Percentiles rank a stretch among this genome's conserved stretches.
Conservation (phyloP, 2,329 filamentous ascomycete species). For the Paracamarosporium sp. region DNA sequence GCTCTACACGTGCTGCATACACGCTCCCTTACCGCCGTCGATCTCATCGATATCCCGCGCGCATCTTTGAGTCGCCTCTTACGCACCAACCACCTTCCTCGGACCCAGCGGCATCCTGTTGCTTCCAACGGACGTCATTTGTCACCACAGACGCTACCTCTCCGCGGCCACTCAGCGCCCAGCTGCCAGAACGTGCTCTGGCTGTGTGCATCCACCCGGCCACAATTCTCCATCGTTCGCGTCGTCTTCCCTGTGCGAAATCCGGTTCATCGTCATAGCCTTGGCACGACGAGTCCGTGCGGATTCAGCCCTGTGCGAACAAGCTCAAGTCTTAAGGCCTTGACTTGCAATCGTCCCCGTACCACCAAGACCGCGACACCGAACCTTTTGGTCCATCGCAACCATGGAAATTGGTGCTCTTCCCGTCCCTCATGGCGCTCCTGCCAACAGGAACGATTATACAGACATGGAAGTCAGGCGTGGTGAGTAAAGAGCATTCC, state of each 20-base stretch:
- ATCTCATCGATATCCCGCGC: not conserved
- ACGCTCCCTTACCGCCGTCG: not conserved
- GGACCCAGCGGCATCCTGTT: not conserved
- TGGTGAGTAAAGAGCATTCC: slow-evolving; percentile 1
- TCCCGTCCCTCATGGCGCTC: slow-evolving; percentile 5
- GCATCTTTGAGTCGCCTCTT: not conserved
- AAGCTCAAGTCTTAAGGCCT: not conserved
- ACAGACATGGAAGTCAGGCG: slow-evolving; percentile 4
- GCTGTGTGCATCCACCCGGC: not conserved
- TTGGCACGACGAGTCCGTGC: not conserved
- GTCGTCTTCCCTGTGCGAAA: not conserved
- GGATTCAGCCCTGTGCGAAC: not conserved
- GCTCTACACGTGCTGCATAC: not conserved
- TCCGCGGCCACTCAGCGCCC: not conserved
- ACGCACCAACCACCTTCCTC: not conserved
- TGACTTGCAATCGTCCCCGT: not conserved
- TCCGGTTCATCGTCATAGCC: not conserved
- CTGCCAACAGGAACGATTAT: not conserved
- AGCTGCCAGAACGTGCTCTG: not conserved
- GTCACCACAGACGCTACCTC: not conserved
- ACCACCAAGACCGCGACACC: not conserved
- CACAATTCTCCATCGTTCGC: not conserved
- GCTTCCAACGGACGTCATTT: not conserved
- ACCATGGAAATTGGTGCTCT: slow-evolving; percentile 1
- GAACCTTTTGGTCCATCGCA: not conserved